Evolutionary conservation across 768 basidiomycete species (phyloP).

Genomic region (Mycena indigotica): DNA sequence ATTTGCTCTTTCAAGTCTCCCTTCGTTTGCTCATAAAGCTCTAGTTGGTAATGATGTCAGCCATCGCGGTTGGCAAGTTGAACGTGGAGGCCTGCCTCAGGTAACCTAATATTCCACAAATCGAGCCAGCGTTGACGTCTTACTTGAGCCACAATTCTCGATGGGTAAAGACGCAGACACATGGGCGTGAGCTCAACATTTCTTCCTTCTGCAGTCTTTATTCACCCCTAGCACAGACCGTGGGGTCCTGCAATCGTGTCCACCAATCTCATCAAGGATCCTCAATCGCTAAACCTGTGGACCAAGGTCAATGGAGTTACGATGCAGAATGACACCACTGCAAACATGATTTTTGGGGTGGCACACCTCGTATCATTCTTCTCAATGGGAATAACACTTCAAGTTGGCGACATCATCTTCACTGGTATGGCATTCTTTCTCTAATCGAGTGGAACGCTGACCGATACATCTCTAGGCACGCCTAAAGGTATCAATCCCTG

Average conservation of each 20-base stretch:
- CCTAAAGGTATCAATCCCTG: conserved; percentile 7
- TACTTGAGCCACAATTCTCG: background rate
- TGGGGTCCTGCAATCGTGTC: too few species aligned
- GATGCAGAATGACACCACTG: background rate
- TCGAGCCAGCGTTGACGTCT: background rate
- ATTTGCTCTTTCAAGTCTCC: background rate
- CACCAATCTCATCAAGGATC: background rate
- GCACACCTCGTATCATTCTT: conserved; percentile 9
- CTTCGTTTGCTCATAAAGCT: background rate
- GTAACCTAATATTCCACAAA: background rate
- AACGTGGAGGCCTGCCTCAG: background rate
- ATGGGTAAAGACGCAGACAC: background rate
- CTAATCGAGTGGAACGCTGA: background rate
- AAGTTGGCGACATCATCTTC: conserved; percentile 6
- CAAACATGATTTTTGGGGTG: conserved; percentile 6
- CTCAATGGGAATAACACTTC: conserved; percentile 4
- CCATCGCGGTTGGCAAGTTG: background rate
- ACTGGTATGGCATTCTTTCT: background rate
- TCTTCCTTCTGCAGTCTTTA: background rate
- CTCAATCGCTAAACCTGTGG: background rate
- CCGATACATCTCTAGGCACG: background rate
- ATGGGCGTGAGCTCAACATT: background rate
- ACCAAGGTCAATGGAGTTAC: background rate
- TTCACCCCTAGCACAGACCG: background rate
- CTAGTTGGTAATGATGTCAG: background rate